phyloP scores from a whole-genome alignment of 129 eudicot genomes.

The Chrysanthemum lavandulifolium region DNA sequence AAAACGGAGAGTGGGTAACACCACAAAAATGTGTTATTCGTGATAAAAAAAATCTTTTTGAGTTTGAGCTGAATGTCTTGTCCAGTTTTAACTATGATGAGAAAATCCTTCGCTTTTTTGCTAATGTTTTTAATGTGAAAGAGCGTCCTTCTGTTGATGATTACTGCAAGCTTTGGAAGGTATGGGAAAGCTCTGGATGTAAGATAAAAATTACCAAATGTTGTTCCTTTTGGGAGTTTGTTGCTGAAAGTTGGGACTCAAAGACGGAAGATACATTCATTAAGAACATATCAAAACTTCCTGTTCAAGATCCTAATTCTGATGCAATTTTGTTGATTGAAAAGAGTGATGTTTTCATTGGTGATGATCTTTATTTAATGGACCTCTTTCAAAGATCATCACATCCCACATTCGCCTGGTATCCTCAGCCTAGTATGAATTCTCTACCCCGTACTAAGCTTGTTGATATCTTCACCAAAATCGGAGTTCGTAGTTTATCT shows the following conservation, averaged over 20 bases:
- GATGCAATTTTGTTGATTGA: constrained; percentile 24
- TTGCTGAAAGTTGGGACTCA: constrained; percentile 31
- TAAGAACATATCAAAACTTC: constrained; percentile 35
- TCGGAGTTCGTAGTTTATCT: constrained; percentile 44
- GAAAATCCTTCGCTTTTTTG: constrained; percentile 39
- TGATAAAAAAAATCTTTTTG: constrained; percentile 38
- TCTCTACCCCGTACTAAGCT: constrained; percentile 33
- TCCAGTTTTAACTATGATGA: constrained; percentile 37
- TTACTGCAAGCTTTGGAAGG: constrained; percentile 51
- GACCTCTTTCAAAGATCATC: constrained; percentile 40
- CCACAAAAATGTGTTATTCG: constrained; percentile 45
- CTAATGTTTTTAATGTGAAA: constrained; percentile 34
- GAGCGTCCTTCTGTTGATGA: constrained; percentile 41
- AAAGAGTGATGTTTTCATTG: constrained; percentile 48
- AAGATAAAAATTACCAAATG: constrained; percentile 29
- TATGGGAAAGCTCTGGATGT: constrained; percentile 49
- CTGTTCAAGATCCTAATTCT: constrained; percentile 35
- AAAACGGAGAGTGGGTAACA: constrained; percentile 45
- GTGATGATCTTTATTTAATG: constrained; percentile 49
- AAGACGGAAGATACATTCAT: constrained; percentile 26
- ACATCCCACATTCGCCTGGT: constrained; percentile 47
- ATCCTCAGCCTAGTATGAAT: constrained; percentile 34
- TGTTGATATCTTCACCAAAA: constrained; percentile 35
- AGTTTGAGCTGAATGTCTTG: constrained; percentile 33
- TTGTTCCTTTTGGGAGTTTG: constrained; percentile 52